Conservation (phyloP, 1,284 basidiomycete genomes). For the Rhodotorula sp. region DNA sequence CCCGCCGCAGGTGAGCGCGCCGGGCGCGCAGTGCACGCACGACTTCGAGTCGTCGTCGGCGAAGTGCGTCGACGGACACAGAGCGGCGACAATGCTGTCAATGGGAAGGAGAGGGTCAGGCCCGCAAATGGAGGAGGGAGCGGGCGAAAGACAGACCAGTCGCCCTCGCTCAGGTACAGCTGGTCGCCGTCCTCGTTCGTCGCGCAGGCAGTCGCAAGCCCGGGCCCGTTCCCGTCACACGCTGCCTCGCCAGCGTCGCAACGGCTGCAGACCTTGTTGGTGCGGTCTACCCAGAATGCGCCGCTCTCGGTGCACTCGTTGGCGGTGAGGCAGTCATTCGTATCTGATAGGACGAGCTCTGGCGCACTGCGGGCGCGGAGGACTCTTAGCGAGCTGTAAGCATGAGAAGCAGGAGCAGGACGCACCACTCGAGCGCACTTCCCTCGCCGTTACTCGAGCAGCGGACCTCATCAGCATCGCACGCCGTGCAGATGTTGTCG, state of each 20-base stretch:
- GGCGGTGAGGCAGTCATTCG: not conserved
- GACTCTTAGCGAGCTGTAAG: no score
- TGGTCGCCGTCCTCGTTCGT: not conserved
- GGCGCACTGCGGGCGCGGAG: not conserved
- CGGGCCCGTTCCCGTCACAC: not conserved
- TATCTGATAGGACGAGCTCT: not conserved
- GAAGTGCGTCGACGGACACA: not conserved
- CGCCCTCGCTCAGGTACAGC: not conserved
- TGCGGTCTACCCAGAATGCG: not conserved
- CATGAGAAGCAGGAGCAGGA: not conserved
- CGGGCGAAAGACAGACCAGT: not conserved
- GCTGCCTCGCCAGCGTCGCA: conserved; percentile 4
- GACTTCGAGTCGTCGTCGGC: not conserved
- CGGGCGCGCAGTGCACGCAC: not conserved
- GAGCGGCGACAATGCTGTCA: not conserved
- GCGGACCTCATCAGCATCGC: not conserved
- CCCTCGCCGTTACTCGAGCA: not conserved
- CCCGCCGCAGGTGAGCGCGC: not conserved
- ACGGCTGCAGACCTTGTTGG: not conserved
- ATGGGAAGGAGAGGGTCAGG: no score
- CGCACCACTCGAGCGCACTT: not conserved
- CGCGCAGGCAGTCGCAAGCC: not conserved
- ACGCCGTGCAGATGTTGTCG: not conserved
- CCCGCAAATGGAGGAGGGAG: not conserved
- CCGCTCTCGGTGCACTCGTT: not conserved